A percentile compares a stretch with the other conserved stretches of the same genome.
Evolutionary conservation across 345 rosid species (phyloP).

Genomic region (Hibiscus trionum): DNA sequence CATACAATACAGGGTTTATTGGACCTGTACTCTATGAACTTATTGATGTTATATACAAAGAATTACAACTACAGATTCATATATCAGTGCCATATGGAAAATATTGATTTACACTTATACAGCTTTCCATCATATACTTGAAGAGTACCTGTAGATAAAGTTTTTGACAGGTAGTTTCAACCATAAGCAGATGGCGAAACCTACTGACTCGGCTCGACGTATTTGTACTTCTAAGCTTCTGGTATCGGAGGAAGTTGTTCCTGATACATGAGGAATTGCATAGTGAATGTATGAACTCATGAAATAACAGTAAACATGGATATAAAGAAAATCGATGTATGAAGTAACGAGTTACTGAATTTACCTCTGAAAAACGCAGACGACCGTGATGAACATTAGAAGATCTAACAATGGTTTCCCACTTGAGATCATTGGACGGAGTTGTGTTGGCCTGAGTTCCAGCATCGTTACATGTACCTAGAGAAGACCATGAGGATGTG

Average conservation of each 20-base stretch:
- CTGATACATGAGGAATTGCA: conserved; percentile 17
- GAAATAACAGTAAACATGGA: not conserved
- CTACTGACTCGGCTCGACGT: not conserved
- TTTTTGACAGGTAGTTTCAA: not conserved
- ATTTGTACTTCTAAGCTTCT: conserved; percentile 21
- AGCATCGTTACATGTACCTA: conserved; percentile 17
- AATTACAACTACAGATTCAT: not conserved
- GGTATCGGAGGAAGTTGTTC: conserved; percentile 35
- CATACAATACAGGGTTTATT: too few species aligned
- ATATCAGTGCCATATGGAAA: not conserved
- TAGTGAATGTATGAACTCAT: not conserved
- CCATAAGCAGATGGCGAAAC: not conserved
- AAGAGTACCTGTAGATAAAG: not conserved
- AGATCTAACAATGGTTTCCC: conserved; percentile 76
- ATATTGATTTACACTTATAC: not conserved
- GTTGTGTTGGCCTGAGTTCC: conserved; percentile 25
- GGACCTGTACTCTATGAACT: too few species aligned
- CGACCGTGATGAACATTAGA: conserved; percentile 46
- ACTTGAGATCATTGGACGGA: conserved; percentile 34
- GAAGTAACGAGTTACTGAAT: not conserved
- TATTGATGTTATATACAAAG: not conserved
- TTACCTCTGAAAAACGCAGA: conserved; percentile 59
- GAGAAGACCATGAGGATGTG: conserved; percentile 30
- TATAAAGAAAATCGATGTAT: not conserved
- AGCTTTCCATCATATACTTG: not conserved